Base-by-base conservation (phyloP, 495 filamentous ascomycete species). In the Aspergillus bertholletiae region DNA sequence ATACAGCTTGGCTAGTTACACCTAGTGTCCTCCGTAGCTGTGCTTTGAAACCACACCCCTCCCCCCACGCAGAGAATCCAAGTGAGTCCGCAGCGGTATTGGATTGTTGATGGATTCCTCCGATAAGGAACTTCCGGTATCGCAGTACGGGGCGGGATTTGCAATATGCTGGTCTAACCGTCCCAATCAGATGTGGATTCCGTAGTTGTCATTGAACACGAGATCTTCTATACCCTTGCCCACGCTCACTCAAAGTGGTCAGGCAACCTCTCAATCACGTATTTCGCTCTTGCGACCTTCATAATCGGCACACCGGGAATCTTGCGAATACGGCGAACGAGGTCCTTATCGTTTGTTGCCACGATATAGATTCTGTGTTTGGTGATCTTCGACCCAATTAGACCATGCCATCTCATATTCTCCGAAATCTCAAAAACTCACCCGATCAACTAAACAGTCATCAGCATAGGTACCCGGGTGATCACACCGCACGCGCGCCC, bases 401-500 rank as follows among this genome's bases (percentile, higher is more conserved):
- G 24, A 7, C 35, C 17, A 21, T 47, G 17, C n/a, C 7, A 22
- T 15, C 39, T 22, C n/a, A 40, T 27, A 20, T 30, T 24, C 26
- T 40, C 22, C 4, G 55, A 50, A 61, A 61, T 40, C 63, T 55
- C 58, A 84, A 78, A 63, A 82, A 63, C 63, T 81, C 21, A 95
- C 84, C 22, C 92, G 77, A 66, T 97, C 93, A 13, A 97, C 92
- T 8, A 97, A 81, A 63, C 92, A 97, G 58, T 97, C 92, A 78
- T 96, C 92, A n/a, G 92, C 92, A 77, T 96, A 96, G 2, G 86
- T 85, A 11, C 92, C 92, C 69, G 88, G 87, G 71, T 97, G 93
- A 62, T 90, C 87, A 66, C 93, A 97, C 58, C 83, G 80, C 30
- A 96, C 64, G 46, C 92, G 73, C 64, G 92, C 86, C 76, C 90